Percentiles rank a stretch among this genome's conserved stretches.
Evolutionary conservation across 805 yeast species (phyloP).

Genomic region (Isabelozyma gotoi): DNA sequence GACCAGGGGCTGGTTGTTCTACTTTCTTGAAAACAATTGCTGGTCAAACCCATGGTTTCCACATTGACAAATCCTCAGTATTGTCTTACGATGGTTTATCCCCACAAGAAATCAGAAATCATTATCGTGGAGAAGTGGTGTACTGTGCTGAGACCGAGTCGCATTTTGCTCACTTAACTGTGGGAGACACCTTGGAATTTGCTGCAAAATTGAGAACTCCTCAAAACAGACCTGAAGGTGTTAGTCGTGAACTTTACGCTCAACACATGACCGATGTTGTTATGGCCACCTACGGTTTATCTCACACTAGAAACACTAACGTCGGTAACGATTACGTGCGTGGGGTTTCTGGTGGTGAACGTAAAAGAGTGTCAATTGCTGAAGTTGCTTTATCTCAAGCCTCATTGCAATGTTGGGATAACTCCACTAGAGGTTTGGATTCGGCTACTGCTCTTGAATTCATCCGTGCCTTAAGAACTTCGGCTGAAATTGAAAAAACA

Average conservation of each 20-base stretch:
- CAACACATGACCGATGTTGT: constrained; percentile 52
- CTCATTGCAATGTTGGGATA: constrained; percentile 62
- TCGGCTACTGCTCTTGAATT: constrained; percentile 71
- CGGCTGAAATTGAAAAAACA: constrained; percentile 53
- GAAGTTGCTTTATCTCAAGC: constrained; percentile 59
- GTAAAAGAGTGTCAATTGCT: constrained; percentile 70
- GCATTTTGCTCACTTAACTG: constrained; percentile 69
- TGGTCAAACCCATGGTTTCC: constrained; percentile 61
- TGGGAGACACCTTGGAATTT: constrained; percentile 62
- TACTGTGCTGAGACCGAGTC: constrained; percentile 68
- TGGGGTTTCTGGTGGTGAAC: constrained; percentile 74
- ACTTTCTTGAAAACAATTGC: constrained; percentile 65
- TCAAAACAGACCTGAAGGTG: constrained; percentile 56
- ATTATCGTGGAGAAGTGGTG: constrained; percentile 67
- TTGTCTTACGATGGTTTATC: constrained; percentile 58
- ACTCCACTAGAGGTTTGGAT: constrained; percentile 70
- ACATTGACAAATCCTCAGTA: constrained; percentile 44
- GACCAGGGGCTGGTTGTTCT: constrained; percentile 84
- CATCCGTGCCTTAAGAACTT: constrained; percentile 56
- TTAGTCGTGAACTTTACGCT: constrained; percentile 55
- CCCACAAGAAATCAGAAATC: constrained; percentile 47
- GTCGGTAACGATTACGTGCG: constrained; percentile 68
- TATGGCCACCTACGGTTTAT: constrained; percentile 56
- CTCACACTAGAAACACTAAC: constrained; percentile 59
- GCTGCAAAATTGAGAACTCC: constrained; percentile 66